Conservation (phyloP, 139 green algal species). For the Edaphochlamys debaryana region DNA sequence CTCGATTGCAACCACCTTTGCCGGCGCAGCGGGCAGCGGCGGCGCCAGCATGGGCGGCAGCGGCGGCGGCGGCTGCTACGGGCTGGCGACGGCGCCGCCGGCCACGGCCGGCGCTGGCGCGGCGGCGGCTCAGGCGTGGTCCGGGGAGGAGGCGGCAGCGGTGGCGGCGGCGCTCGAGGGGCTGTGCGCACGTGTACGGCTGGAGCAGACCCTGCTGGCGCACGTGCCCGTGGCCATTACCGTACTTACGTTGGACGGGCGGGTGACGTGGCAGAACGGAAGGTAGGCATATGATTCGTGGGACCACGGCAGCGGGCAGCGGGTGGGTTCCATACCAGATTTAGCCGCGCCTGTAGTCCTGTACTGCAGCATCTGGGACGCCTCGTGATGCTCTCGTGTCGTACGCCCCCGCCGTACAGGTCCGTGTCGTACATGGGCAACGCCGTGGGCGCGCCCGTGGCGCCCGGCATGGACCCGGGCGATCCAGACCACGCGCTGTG, state of each 20-base stretch:
- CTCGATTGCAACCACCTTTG: not conserved
- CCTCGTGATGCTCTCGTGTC: no score
- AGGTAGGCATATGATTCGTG: no score
- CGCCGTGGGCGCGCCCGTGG: not conserved
- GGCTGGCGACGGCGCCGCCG: not conserved
- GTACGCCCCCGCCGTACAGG: no score
- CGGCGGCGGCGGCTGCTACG: no score
- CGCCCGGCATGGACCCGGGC: not conserved
- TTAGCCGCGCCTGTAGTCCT: no score
- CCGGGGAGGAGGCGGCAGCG: no score
- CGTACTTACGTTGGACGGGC: not conserved
- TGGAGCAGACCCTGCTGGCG: slow-evolving; percentile 11
- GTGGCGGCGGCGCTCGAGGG: not conserved
- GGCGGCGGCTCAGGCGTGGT: no score
- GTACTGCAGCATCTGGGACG: no score
- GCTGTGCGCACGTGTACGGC: not conserved
- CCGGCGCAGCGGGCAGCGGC: no score
- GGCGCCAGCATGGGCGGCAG: no score
- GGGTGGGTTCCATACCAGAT: no score
- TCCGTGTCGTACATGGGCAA: slow-evolving; percentile 28
- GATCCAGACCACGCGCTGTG: slow-evolving; percentile 13
- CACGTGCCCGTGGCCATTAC: slow-evolving; percentile 19
- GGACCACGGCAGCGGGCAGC: not conserved
- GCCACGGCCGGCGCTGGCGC: not conserved
- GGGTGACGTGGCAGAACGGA: slow-evolving; percentile 24